Base-by-base conservation (phyloP, 495 filamentous ascomycete genomes). In the Geopyxis carbonaria region DNA sequence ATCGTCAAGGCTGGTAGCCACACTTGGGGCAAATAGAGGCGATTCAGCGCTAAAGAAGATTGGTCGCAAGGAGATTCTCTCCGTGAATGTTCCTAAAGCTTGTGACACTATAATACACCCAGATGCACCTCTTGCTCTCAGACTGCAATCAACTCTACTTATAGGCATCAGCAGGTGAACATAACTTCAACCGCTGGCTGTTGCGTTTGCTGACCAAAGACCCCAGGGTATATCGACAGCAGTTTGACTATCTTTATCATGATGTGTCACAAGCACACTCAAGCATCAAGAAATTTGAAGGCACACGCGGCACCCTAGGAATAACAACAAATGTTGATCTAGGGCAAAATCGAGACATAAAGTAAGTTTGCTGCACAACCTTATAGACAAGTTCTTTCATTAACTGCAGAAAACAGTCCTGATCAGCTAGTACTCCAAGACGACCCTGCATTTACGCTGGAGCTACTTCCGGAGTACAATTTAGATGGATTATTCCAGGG, bases 131-230 rank as follows among this genome's bases (percentile, higher is more conserved):
- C 79, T 97, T 65, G 89, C 89, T 2, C 59, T 97, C 51, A 77
- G 89, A 11, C 70, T 97, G 22, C 89, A 97, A 57, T 83, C 86
- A 7, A 93, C 78, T 49, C 61, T 97, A 21, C 71, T 97, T 63
- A 75, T 58, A 53, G 67, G 50, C 16, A 43, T 35, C 10, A 38
- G 42, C 2, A 30, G 30, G 35, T 31, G 3, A n/a, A 11, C 27
- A 19, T 22, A 10, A 23, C 36, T 16, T 19, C 14, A 21, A 30
- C 40, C 10, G 10, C 33, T 55, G 19, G 20, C 30, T 14, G 14
- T 38, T n/a, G 15, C 3, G 22, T 14, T 15, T 21, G n/a, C 18
- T 13, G 4, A 22, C 20, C 16, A 11, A 33, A 31, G n/a, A n/a
- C 27, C 21, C 6, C 29, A 69, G 80, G 40, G 84, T 93, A 10